Base-by-base conservation (phyloP, 2,329 filamentous ascomycete genomes). In the Ophiostoma triangulosporum region DNA sequence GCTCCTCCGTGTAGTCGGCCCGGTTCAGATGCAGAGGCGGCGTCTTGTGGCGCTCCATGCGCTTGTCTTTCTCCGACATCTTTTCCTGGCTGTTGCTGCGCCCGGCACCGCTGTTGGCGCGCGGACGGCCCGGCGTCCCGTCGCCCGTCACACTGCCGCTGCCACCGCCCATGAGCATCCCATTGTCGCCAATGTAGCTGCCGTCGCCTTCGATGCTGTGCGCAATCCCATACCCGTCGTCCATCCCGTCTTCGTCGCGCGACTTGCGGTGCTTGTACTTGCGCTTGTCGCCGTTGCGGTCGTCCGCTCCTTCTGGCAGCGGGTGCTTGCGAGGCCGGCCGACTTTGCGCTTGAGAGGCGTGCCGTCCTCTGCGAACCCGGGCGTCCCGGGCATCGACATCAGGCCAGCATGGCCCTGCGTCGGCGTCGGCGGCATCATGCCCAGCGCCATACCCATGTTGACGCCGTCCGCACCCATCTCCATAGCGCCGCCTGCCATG, bases 291-390 rank as follows among this genome's bases (percentile, higher is more conserved):
- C 74, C 12, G 11, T 26, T 73, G 54, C 70, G 71, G 45, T 77
- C 74, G 1, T 69, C 66, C 7, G 66, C 70, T n/a, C 75, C 70
- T 38, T 83, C 80, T 4, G 77, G 77, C 11, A 76, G 61, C 5
- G 80, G 79, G 58, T 83, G 77, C 61, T 84, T 84, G 56, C 80
- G 70, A 1, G 80, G 81, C 27, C 81, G 75, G 7, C 81, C 81
- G 36, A 84, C 80, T 59, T 82, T 83, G 40, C 80, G 73, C 68
- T 84, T 84, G 53, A 75, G 66, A 12, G 74, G 75, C 27, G 73
- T 73, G 56, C 77, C 74, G 4, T 70, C 65, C 1, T 55, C 56
- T 69, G 52, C 4, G 70, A 70, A 15, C 68, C 74, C 63, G 77
- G 74, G 65, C 73, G 74, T 24, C 71, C 73, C 59, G 65, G 66